Conservation (phyloP, 1,284 basidiomycete genomes). For the Leccinum subspadiceum region DNA sequence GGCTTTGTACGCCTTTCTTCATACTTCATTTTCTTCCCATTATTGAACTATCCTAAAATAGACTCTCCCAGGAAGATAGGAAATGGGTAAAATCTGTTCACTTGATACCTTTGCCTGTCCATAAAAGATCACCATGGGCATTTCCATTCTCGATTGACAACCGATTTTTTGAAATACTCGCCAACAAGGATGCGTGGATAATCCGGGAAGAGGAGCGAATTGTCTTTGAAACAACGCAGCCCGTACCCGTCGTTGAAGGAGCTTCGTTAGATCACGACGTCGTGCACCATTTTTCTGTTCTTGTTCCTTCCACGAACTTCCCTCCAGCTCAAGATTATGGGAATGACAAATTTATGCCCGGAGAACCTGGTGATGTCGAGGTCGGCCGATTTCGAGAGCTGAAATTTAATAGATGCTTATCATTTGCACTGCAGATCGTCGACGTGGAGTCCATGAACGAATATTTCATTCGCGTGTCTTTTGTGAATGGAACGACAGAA, state of each 20-base stretch:
- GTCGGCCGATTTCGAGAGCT: neutral
- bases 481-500: conserved; percentile 3
- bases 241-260: neutral
- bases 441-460: no score
- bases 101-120: rapidly evolving
- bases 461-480: no score
- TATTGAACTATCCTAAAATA: neutral
- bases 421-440: no score
- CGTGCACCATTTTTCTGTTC: conserved; percentile 9
- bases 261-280: neutral
- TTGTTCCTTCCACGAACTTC: conserved; percentile 19
- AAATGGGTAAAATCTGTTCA: neutral
- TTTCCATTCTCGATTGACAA: neutral
- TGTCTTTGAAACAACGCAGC: conserved; percentile 15
- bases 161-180: neutral
- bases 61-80: conserved; percentile 1
- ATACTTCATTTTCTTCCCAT: no score
- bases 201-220: conserved; percentile 19
- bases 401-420: no score
- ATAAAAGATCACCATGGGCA: conserved; percentile 4
- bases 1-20: conserved; percentile 1
- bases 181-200: conserved; percentile 10
- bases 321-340: conserved; percentile 12
- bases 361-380: neutral
- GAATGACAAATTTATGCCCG: no score